Evolutionary conservation across 352 stramenopile species (phyloP).

Genomic region (Globisporangium paroecandrum): DNA sequence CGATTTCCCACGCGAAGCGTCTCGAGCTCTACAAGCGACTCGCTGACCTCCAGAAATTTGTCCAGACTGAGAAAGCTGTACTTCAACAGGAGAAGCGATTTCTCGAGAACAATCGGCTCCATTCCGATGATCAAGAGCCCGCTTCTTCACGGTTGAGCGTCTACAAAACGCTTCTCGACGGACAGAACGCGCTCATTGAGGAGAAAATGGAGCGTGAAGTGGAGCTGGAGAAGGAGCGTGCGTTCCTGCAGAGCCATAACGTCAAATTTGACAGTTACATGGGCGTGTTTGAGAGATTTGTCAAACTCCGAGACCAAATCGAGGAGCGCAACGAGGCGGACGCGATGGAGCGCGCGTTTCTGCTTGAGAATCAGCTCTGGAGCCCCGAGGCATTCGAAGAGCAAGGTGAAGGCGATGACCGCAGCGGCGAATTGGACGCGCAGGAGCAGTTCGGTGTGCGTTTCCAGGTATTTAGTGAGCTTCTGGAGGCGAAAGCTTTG

Average conservation of each 20-base stretch:
- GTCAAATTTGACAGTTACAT: constrained; percentile 20
- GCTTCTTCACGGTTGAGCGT: constrained; percentile 29
- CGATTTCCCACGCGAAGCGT: constrained; percentile 8
- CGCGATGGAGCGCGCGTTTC: constrained; percentile 15
- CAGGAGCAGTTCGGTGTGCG: constrained; percentile 19
- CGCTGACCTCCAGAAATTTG: not conserved
- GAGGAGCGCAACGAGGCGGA: constrained; percentile 6
- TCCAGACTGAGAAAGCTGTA: not conserved
- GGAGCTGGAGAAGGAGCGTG: constrained; percentile 27
- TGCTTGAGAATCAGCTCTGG: constrained; percentile 13
- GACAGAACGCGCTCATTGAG: constrained; percentile 48
- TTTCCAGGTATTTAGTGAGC: constrained; percentile 15
- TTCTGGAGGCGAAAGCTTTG: not conserved
- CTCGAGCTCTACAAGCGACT: constrained; percentile 16
- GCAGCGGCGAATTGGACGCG: constrained; percentile 3
- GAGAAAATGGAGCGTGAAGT: constrained; percentile 59
- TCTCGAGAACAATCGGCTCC: constrained; percentile 11
- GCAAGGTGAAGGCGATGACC: not conserved
- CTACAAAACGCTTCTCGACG: constrained; percentile 42
- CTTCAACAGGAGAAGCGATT: constrained; percentile 18
- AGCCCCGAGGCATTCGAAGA: not conserved
- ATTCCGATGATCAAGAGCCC: constrained; percentile 13
- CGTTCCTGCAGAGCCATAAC: constrained; percentile 28
- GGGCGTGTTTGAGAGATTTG: constrained; percentile 23
- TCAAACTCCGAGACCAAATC: constrained; percentile 17